Evolutionary conservation across 2,329 filamentous ascomycete species (phyloP).

Genomic region (Colletotrichum limetticola): DNA sequence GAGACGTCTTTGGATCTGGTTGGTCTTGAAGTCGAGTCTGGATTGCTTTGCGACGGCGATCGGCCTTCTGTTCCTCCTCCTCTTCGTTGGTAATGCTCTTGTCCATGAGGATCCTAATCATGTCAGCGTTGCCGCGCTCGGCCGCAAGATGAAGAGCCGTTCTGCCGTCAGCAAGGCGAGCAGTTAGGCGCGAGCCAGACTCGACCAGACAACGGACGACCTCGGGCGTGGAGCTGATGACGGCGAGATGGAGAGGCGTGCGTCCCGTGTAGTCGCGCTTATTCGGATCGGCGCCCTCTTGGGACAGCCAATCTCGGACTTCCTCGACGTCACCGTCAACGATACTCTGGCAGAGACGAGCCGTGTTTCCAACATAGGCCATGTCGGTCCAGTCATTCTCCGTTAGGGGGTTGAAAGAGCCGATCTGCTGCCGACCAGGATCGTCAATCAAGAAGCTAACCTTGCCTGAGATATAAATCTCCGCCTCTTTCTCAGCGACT

Average conservation of each 20-base stretch:
- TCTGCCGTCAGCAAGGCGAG: conserved; percentile 80
- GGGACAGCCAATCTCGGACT: conserved; percentile 75
- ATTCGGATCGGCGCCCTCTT: conserved; percentile 77
- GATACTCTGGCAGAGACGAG: conserved; percentile 82
- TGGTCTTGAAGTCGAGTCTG: conserved; percentile 41
- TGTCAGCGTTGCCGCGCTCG: conserved; percentile 73
- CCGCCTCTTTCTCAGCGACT: conserved; percentile 75
- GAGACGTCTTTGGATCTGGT: conserved; percentile 37
- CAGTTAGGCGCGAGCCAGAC: conserved; percentile 76
- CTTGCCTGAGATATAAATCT: conserved; percentile 80
- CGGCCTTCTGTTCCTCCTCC: conserved; percentile 68
- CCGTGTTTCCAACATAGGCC: conserved; percentile 87
- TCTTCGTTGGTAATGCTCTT: conserved; percentile 81
- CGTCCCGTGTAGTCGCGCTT: conserved; percentile 81
- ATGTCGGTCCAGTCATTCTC: conserved; percentile 91
- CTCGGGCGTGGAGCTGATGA: conserved; percentile 73
- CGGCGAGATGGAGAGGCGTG: conserved; percentile 82
- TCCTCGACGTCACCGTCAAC: conserved; percentile 77
- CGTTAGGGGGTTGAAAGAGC: conserved; percentile 82
- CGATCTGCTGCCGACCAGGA: conserved; percentile 79
- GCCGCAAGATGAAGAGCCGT: conserved; percentile 88
- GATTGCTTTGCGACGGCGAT: conserved; percentile 55
- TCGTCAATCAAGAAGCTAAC: conserved; percentile 83
- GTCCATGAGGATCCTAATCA: conserved; percentile 77
- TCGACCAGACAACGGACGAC: conserved; percentile 79